Evolutionary conservation across 164 flowering plant genomes (phyloP).

Genomic region (Berberis thunbergii): DNA sequence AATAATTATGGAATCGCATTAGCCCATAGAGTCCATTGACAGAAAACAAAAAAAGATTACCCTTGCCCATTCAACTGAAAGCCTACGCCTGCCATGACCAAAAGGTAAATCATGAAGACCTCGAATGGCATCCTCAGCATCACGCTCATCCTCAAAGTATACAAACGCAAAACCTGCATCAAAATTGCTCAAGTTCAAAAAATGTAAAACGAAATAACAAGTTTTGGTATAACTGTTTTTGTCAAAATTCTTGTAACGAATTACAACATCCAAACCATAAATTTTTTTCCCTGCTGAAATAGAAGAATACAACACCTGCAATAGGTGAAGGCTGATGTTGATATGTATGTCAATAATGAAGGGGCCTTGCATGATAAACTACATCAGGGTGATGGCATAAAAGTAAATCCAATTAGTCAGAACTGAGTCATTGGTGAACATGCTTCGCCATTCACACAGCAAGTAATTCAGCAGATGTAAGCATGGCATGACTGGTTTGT

Average conservation of each 20-base stretch:
- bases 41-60: slow-evolving; percentile 20
- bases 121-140: slow-evolving; percentile 89
- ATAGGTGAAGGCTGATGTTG: slow-evolving; percentile 58
- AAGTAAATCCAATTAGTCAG: slow-evolving; percentile 45
- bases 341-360: slow-evolving; percentile 35
- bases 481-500: slow-evolving; percentile 40
- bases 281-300: slow-evolving; percentile 26
- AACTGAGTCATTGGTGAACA: slow-evolving; percentile 58
- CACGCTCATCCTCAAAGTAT: slow-evolving; percentile 86
- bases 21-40: not conserved
- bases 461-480: slow-evolving; percentile 39
- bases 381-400: slow-evolving; percentile 45
- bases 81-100: slow-evolving; percentile 67
- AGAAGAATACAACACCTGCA: slow-evolving; percentile 78
- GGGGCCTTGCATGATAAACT: slow-evolving; percentile 63
- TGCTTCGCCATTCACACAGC: slow-evolving; percentile 72
- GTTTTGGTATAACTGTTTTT: not conserved
- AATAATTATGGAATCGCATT: not conserved
- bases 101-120: slow-evolving; percentile 66
- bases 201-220: not conserved
- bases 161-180: slow-evolving; percentile 92
- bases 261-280: slow-evolving; percentile 23
- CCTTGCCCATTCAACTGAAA: slow-evolving; percentile 95
- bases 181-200: not conserved
- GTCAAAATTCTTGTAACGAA: not conserved